These are phyloP conservation scores for Lichtheimia corymbifera DNA, from an alignment of 371 early-diverging fungal species.

Conservation along the genomic window DNA sequence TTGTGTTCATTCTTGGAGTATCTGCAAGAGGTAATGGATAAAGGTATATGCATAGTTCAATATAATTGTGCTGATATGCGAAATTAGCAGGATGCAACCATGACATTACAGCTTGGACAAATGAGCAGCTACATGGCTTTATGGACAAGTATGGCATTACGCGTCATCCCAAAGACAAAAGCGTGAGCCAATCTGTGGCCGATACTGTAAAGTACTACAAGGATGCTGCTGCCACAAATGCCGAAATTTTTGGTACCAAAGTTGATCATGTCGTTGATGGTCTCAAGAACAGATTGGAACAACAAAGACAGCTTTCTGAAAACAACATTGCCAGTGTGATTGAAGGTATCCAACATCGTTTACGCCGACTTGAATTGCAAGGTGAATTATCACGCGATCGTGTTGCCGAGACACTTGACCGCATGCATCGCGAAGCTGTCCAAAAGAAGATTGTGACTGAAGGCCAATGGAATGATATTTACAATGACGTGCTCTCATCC, in stretches of 20 bases:
- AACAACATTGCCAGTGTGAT: conserved; percentile 23
- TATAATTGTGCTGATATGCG: not conserved
- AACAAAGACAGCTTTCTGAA: conserved; percentile 28
- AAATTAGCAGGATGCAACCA: conserved; percentile 3
- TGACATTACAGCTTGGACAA: conserved; percentile 35
- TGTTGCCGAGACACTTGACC: conserved; percentile 32
- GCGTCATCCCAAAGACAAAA: conserved; percentile 25
- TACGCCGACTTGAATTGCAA: conserved; percentile 41
- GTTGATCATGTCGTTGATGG: conserved; percentile 33
- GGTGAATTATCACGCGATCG: conserved; percentile 42
- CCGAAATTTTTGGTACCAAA: conserved; percentile 30
- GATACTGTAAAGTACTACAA: conserved; percentile 39
- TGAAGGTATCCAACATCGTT: conserved; percentile 28
- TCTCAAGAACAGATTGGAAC: conserved; percentile 33
- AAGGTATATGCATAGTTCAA: not conserved
- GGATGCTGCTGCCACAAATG: conserved; percentile 32
- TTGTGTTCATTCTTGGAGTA: not conserved
- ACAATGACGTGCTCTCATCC: conserved; percentile 28
- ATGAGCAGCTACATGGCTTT: conserved; percentile 27
- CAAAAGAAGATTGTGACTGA: conserved; percentile 41
- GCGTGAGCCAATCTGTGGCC: conserved; percentile 7
- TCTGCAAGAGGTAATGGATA: conserved; percentile 9
- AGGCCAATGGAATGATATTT: conserved; percentile 39
- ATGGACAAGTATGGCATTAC: conserved; percentile 40
- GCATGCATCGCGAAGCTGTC: conserved; percentile 23